A percentile compares a stretch with the other conserved stretches of the same genome.
phyloP scores from a whole-genome alignment of 2,329 filamentous ascomycete species.

The Ceratocystis albifundus region DNA sequence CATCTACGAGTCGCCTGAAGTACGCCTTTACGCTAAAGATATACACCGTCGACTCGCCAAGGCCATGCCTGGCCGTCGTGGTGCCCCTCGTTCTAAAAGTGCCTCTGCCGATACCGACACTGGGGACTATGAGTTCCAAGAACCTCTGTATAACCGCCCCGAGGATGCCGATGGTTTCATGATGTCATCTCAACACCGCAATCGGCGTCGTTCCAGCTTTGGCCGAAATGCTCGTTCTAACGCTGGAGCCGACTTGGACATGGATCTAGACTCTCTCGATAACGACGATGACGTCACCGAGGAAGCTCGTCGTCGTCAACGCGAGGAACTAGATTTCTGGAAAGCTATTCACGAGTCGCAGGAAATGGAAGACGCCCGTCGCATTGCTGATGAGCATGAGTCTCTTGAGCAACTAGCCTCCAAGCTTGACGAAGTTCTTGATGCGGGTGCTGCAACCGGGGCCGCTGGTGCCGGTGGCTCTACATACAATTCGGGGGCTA shows the following conservation, averaged over 20 bases:
- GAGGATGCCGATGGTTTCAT: slow-evolving; percentile 56
- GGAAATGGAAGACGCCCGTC: slow-evolving; percentile 30
- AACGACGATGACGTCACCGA: slow-evolving; percentile 47
- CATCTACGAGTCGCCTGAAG: slow-evolving; percentile 53
- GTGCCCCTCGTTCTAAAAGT: slow-evolving; percentile 33
- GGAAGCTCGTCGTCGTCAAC: slow-evolving; percentile 47
- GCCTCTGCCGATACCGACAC: slow-evolving; percentile 36
- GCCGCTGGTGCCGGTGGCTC: slow-evolving; percentile 45
- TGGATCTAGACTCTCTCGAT: background rate
- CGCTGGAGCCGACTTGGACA: background rate
- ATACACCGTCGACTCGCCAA: slow-evolving; percentile 50
- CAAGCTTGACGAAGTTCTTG: slow-evolving; percentile 50
- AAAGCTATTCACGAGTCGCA: slow-evolving; percentile 45
- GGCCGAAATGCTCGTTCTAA: slow-evolving; percentile 26
- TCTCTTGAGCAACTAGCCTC: slow-evolving; percentile 29
- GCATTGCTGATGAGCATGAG: slow-evolving; percentile 23
- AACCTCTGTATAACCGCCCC: slow-evolving; percentile 52
- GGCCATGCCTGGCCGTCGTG: slow-evolving; percentile 34
- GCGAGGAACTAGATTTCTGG: slow-evolving; percentile 56
- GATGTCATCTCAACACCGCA: slow-evolving; percentile 36
- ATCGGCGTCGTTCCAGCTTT: slow-evolving; percentile 30
- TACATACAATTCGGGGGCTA: slow-evolving; percentile 47
- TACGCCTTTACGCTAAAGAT: slow-evolving; percentile 50
- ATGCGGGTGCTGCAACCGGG: slow-evolving; percentile 40
- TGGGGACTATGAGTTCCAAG: slow-evolving; percentile 30